These are phyloP conservation scores for Boletus rubropictus DNA, from an alignment of 768 basidiomycete genomes.

Conservation along the genomic window DNA sequence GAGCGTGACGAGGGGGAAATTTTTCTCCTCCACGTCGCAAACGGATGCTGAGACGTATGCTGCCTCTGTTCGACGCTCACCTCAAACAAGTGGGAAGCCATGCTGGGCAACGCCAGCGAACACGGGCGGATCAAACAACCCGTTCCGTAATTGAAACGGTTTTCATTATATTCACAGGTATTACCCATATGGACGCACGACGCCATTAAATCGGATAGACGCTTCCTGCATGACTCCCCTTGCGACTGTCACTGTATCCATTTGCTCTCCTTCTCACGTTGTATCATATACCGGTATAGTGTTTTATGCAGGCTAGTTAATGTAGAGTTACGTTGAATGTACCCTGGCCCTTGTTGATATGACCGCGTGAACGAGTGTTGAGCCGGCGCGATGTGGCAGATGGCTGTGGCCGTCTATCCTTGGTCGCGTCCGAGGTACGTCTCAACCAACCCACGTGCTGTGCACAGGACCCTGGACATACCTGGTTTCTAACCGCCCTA, in stretches of 20 bases:
- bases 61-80: conserved; percentile 38
- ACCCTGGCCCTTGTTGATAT: conserved; percentile 11
- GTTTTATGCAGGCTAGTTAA: conserved; percentile 18
- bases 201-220: conserved; percentile 17
- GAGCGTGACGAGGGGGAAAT: conserved; percentile 26
- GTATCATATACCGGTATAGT: conserved; percentile 13
- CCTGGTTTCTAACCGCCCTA: conserved; percentile 17
- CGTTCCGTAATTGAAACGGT: conserved; percentile 42
- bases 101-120: conserved; percentile 39
- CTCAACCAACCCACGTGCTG: conserved; percentile 24
- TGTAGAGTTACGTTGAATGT: conserved; percentile 20
- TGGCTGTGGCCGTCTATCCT: conserved; percentile 11
- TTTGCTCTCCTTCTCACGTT: conserved; percentile 2
- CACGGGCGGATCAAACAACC: conserved; percentile 49
- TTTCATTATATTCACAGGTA: conserved; percentile 4
- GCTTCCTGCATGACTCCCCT: conserved; percentile 7
- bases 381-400: conserved; percentile 7
- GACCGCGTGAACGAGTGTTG: conserved; percentile 24
- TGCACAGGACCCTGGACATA: conserved; percentile 20
- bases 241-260: conserved; percentile 17
- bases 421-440: conserved; percentile 5
- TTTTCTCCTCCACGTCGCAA: conserved; percentile 24
- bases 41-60: conserved; percentile 63
- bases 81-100: conserved; percentile 30
- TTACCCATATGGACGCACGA: conserved; percentile 24